Evolutionary conservation across 2,329 filamentous ascomycete genomes (phyloP).

Genomic region (Alternaria sp.): DNA sequence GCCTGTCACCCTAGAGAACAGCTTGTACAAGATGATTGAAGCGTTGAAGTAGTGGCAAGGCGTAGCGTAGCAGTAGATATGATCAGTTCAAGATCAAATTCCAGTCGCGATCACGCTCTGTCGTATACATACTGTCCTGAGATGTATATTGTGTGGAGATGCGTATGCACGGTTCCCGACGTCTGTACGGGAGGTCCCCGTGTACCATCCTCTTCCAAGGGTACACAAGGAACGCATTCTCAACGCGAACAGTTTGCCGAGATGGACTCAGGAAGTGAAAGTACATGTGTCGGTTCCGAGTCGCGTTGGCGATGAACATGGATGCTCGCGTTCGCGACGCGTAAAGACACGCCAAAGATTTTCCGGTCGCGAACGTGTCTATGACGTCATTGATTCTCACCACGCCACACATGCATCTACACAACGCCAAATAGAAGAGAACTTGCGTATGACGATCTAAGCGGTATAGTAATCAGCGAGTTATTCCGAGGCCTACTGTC

Average conservation of each 20-base stretch:
- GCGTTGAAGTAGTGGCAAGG: slow-evolving; percentile 20
- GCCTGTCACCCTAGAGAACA: slow-evolving; percentile 41
- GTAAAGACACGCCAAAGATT: neutral
- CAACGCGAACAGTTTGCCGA: neutral
- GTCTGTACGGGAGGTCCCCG: neutral
- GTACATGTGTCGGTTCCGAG: neutral
- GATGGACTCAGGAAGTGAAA: neutral
- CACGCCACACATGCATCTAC: neutral
- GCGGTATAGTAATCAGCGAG: neutral
- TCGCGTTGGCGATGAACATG: neutral
- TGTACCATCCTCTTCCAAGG: neutral
- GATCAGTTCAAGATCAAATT: neutral
- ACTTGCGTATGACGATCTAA: fast-evolving
- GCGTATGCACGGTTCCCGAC: neutral
- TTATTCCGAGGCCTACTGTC: neutral
- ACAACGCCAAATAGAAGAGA: neutral
- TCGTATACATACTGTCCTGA: neutral
- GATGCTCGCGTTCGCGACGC: neutral
- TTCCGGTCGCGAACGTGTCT: neutral
- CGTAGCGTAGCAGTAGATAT: neutral
- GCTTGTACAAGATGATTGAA: slow-evolving; percentile 40
- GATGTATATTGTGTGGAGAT: neutral
- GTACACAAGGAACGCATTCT: neutral
- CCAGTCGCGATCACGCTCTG: neutral
- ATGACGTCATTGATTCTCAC: neutral